Evolutionary conservation across 78 protist genomes (phyloP).

Genomic region (Guillardia theta): DNA sequence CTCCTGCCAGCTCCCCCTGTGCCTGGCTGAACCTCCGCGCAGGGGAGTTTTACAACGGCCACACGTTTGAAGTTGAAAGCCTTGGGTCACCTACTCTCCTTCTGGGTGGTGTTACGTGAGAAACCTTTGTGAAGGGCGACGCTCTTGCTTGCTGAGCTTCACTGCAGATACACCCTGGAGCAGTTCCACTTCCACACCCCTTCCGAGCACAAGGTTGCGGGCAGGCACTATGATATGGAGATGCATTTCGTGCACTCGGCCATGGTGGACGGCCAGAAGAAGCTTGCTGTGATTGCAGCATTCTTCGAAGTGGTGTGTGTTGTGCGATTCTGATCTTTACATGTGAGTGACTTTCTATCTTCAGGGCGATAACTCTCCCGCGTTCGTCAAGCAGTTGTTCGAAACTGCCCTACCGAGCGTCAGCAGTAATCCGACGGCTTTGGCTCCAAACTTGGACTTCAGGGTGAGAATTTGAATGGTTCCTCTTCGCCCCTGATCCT

Average conservation of each 20-base stretch:
- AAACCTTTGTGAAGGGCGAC: neutral
- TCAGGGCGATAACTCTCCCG: neutral
- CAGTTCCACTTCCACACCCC: constrained; percentile 16
- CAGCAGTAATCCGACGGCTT: neutral
- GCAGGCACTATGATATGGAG: constrained; percentile 18
- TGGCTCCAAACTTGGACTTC: neutral
- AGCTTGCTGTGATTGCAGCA: neutral
- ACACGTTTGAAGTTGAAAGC: neutral
- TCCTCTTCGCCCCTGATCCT: too few species aligned
- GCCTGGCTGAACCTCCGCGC: neutral
- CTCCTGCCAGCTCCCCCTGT: neutral
- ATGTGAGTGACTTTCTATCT: too few species aligned
- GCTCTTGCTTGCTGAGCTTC: neutral
- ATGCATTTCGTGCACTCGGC: neutral
- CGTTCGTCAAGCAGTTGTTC: neutral
- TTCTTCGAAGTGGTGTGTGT: neutral
- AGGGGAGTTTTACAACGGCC: neutral
- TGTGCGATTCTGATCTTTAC: too few species aligned
- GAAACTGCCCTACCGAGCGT: neutral
- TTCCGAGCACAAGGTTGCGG: constrained; percentile 8
- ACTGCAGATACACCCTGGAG: neutral
- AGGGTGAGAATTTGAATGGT: too few species aligned
- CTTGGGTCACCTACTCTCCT: neutral
- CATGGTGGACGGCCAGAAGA: neutral
- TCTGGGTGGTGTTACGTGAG: neutral